phyloP scores from a whole-genome alignment of 345 rosid species.

The Aquilaria yunnanensis region DNA sequence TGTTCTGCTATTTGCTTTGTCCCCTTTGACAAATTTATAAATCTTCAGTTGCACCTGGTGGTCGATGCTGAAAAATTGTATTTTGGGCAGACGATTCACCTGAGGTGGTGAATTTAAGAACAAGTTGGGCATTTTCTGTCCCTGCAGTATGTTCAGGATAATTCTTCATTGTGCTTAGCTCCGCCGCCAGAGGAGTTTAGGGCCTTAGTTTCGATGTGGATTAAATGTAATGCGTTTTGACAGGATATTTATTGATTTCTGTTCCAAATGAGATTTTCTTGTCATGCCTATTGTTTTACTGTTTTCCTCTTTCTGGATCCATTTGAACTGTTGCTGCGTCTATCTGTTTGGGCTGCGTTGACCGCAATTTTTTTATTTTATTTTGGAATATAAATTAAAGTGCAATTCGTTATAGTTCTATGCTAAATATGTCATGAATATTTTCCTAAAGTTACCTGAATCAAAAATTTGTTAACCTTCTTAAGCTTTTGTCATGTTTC shows the following conservation, averaged over 20 bases:
- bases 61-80: conserved; percentile 32
- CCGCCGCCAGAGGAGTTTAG: conserved; percentile 10
- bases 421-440: too few species aligned
- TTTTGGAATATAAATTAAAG: too few species aligned
- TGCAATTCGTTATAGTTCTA: too few species aligned
- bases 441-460: too few species aligned
- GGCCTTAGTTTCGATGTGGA: conserved; percentile 17
- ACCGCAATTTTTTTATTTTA: too few species aligned
- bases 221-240: conserved; percentile 12
- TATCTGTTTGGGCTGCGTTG: too few species aligned
- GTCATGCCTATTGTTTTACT: too few species aligned
- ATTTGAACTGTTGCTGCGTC: too few species aligned
- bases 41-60: conserved; percentile 59
- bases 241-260: conserved; percentile 21
- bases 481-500: too few species aligned
- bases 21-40: conserved; percentile 21
- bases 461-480: too few species aligned
- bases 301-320: neutral
- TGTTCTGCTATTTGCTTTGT: conserved; percentile 11
- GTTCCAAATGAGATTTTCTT: conserved; percentile 8
- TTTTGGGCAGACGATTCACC: conserved; percentile 51
- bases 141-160: conserved; percentile 19
- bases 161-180: neutral
- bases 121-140: conserved; percentile 19
- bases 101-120: conserved; percentile 60